These are phyloP conservation scores for Lipomyces starkeyi DNA, from an alignment of 805 yeast species.

Conservation along the genomic window DNA sequence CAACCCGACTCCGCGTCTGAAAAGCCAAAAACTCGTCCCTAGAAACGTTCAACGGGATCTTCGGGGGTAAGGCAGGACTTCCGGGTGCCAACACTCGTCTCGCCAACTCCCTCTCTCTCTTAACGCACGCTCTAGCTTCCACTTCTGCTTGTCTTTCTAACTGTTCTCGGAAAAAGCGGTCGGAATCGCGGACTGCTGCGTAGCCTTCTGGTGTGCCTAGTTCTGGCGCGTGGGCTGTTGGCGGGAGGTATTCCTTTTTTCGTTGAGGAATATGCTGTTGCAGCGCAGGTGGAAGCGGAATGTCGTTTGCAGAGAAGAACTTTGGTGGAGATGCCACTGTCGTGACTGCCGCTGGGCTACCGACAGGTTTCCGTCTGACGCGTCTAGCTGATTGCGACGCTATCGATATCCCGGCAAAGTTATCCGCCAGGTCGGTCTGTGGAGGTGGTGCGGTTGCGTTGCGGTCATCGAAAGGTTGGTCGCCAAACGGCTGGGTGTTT, in stretches of 20 bases:
- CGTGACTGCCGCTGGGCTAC: not conserved
- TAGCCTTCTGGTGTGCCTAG: slow-evolving; percentile 3
- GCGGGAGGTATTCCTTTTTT: not conserved
- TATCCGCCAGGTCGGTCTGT: not conserved
- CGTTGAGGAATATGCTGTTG: not conserved
- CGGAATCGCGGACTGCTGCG: not conserved
- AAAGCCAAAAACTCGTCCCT: not conserved
- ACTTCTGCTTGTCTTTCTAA: not conserved
- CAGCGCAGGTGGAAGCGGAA: not conserved
- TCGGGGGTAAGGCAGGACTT: not conserved
- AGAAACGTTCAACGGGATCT: not conserved
- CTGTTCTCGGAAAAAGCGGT: not conserved
- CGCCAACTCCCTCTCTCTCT: not conserved
- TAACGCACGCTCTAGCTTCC: not conserved
- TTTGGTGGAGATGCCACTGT: not conserved
- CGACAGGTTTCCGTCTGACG: not conserved
- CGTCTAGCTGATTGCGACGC: not conserved
- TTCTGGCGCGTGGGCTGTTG: not conserved
- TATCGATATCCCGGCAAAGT: not conserved
- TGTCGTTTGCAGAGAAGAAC: not conserved
- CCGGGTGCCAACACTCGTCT: not conserved
- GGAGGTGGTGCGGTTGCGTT: not conserved
- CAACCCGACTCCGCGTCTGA: not conserved
- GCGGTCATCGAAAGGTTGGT: not conserved
- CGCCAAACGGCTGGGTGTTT: not conserved